Percentiles rank a stretch among this genome's conserved stretches.
phyloP scores from a whole-genome alignment of 2,329 filamentous ascomycete genomes.

The Huntiella omanensis region DNA sequence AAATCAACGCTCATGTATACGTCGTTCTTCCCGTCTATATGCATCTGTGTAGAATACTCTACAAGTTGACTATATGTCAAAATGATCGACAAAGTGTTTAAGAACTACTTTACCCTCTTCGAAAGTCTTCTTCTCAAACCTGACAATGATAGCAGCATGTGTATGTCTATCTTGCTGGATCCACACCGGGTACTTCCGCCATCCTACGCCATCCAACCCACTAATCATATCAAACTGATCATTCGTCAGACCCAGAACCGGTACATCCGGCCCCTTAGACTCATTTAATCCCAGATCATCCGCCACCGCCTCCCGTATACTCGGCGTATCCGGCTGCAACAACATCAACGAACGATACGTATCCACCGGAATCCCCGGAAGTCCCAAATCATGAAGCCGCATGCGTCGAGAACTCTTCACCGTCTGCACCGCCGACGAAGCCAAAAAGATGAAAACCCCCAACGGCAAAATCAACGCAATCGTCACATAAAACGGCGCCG shows the following conservation, averaged over 20 bases:
- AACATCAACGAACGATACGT: slow-evolving; percentile 61
- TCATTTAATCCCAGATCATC: not conserved
- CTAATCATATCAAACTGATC: slow-evolving; percentile 76
- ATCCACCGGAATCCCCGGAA: slow-evolving; percentile 45
- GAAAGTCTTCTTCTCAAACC: slow-evolving; percentile 47
- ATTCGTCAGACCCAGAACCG: slow-evolving; percentile 58
- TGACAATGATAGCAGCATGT: slow-evolving; percentile 79
- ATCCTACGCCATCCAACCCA: slow-evolving; percentile 47
- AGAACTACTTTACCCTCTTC: slow-evolving; percentile 62
- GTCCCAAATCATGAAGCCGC: slow-evolving; percentile 51
- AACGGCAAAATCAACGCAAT: slow-evolving; percentile 57
- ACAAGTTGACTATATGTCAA: not conserved
- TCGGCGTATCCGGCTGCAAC: slow-evolving; percentile 28
- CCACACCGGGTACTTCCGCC: slow-evolving; percentile 49
- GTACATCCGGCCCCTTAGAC: slow-evolving; percentile 21
- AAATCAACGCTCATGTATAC: not conserved
- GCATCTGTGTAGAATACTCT: too few species aligned
- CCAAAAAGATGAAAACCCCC: slow-evolving; percentile 48
- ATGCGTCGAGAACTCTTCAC: slow-evolving; percentile 58
- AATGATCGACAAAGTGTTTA: slow-evolving; percentile 63
- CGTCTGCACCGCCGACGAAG: slow-evolving; percentile 62
- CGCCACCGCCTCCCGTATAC: too few species aligned
- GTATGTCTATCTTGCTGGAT: slow-evolving; percentile 63
- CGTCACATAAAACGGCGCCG: slow-evolving; percentile 44
- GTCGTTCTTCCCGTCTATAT: too few species aligned